These are phyloP conservation scores for Phytophthora rubi DNA, from an alignment of 352 stramenopile species.

Conservation along the genomic window DNA sequence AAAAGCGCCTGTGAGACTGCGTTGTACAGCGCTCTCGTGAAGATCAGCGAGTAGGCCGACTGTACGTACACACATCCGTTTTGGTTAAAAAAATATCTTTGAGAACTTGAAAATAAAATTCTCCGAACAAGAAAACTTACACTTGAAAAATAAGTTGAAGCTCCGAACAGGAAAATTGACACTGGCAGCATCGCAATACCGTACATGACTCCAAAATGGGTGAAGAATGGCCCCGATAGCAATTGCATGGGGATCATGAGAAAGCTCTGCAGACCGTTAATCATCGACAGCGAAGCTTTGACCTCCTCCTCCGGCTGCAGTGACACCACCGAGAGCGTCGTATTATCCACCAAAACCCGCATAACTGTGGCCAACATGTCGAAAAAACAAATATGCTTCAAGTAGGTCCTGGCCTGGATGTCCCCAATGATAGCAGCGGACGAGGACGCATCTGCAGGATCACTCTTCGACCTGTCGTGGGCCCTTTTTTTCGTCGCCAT, in stretches of 20 bases:
- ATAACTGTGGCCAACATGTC: conserved; percentile 83
- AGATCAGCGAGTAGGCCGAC: conserved; percentile 63
- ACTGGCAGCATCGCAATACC: conserved; percentile 76
- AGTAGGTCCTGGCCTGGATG: conserved; percentile 76
- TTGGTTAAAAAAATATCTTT: neutral
- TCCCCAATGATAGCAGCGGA: conserved; percentile 56
- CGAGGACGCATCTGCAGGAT: conserved; percentile 18
- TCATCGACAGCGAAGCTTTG: conserved; percentile 74
- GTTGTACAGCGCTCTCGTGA: conserved; percentile 81
- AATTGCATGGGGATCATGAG: conserved; percentile 90
- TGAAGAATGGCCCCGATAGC: conserved; percentile 80
- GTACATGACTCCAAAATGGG: conserved; percentile 88
- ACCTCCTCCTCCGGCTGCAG: conserved; percentile 69
- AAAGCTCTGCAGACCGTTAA: conserved; percentile 87
- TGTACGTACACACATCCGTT: conserved; percentile 15
- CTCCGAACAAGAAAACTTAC: conserved; percentile 27
- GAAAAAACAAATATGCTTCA: conserved; percentile 90
- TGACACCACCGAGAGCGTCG: conserved; percentile 77
- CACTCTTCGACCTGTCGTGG: conserved; percentile 3
- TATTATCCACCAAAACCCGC: conserved; percentile 85
- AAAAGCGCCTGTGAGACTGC: conserved; percentile 82
- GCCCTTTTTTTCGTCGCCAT: conserved; percentile 13
- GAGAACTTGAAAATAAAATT: neutral
- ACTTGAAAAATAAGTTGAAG: conserved; percentile 62
- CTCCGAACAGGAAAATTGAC: conserved; percentile 76